These are phyloP conservation scores for Microdochium bolleyi DNA, from an alignment of 2,329 filamentous ascomycete genomes.

Conservation along the genomic window DNA sequence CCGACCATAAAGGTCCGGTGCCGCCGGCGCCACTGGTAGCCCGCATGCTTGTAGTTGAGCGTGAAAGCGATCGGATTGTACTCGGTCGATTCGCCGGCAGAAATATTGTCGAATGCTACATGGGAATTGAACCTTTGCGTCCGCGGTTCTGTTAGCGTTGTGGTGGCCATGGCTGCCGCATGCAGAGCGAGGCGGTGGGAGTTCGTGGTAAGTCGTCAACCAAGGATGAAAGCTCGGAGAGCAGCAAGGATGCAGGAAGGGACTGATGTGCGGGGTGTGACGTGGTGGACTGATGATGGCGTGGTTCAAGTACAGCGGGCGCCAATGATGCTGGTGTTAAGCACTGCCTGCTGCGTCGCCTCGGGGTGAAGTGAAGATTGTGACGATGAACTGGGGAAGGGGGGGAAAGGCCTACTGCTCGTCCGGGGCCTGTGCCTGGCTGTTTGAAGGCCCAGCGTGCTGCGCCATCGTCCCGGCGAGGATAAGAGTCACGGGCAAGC, in stretches of 20 bases:
- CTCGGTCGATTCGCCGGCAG: constrained; percentile 48
- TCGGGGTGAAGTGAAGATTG: not conserved
- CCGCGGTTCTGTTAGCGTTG: constrained; percentile 21
- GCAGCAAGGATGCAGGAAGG: not conserved
- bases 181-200: not conserved
- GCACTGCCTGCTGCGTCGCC: not conserved
- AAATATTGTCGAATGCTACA: constrained; percentile 54
- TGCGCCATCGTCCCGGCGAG: constrained; percentile 7
- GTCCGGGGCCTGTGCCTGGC: not conserved
- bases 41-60: constrained; percentile 76
- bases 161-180: constrained; percentile 17
- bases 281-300: not conserved
- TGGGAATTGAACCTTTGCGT: constrained; percentile 47
- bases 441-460: constrained; percentile 6
- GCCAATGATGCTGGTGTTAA: not conserved
- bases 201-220: not conserved
- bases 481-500: constrained; percentile 2
- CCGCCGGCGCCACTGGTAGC: constrained; percentile 72
- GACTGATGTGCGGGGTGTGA: not conserved
- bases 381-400: not conserved
- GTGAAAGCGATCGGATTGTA: constrained; percentile 64
- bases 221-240: not conserved
- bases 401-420: constrained; percentile 1
- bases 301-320: not conserved
- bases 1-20: constrained; percentile 88